phyloP scores from a whole-genome alignment of 768 basidiomycete species.

The Boletus sp. region DNA sequence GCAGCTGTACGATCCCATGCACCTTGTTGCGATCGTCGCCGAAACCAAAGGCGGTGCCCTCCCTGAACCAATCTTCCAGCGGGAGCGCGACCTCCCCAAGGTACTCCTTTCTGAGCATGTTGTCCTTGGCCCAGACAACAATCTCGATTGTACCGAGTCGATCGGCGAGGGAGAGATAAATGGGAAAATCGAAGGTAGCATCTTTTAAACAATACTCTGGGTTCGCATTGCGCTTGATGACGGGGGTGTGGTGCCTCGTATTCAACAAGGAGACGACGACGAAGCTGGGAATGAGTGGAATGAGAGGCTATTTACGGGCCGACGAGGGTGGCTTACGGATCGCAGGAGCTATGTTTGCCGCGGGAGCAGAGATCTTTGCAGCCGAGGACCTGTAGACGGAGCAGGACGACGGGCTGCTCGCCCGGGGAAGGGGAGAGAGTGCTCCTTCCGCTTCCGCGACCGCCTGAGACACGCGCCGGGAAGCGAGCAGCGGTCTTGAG shows the following conservation, averaged over 20 bases:
- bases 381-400: conserved; percentile 65
- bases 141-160: conserved; percentile 74
- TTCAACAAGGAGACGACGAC: conserved; percentile 63
- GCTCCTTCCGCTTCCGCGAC: conserved; percentile 36
- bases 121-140: conserved; percentile 93
- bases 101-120: conserved; percentile 81
- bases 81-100: conserved; percentile 82
- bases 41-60: conserved; percentile 45
- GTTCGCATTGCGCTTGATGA: conserved; percentile 66
- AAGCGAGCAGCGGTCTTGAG: conserved; percentile 58
- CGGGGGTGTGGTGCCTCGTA: conserved; percentile 66
- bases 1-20: conserved; percentile 20
- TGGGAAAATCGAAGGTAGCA: conserved; percentile 87
- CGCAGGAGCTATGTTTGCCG: conserved; percentile 66
- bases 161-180: conserved; percentile 74
- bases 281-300: conserved; percentile 43
- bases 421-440: conserved; percentile 47
- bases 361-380: conserved; percentile 61
- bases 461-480: conserved; percentile 45
- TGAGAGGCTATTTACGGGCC: neutral
- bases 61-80: conserved; percentile 77
- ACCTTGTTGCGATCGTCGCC: conserved; percentile 70
- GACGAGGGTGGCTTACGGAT: conserved; percentile 57
- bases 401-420: conserved; percentile 62
- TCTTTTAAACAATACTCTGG: conserved; percentile 64